phyloP scores from a whole-genome alignment of 2,329 filamentous ascomycete species.

The Paracoccidioides lutzii region DNA sequence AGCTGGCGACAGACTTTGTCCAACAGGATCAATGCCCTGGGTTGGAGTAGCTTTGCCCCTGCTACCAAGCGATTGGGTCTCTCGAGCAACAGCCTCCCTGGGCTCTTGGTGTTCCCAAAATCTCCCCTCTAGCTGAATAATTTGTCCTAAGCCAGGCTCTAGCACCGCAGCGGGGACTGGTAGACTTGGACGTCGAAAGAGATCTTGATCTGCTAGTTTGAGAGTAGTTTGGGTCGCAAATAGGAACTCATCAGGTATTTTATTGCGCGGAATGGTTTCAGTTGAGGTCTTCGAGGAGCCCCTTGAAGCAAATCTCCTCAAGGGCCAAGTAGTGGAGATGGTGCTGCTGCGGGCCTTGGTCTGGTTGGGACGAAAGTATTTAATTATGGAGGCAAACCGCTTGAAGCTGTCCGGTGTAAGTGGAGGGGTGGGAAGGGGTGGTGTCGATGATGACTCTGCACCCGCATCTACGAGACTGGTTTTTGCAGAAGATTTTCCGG shows the following conservation, averaged over 20 bases:
- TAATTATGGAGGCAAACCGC: slow-evolving; percentile 10
- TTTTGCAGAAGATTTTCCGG: background rate
- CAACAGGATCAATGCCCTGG: background rate
- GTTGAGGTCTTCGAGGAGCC: background rate
- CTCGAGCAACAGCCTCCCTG: background rate
- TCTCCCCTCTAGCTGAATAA: background rate
- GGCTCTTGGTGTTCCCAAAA: background rate
- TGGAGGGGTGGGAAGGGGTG: background rate
- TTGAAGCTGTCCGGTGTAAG: slow-evolving; percentile 6
- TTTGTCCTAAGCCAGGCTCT: background rate
- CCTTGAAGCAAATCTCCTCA: background rate
- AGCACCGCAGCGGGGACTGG: slow-evolving; percentile 1
- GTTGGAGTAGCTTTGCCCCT: background rate
- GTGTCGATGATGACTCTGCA: background rate
- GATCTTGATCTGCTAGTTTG: background rate
- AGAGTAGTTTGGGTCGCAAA: background rate
- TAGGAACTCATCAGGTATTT: background rate
- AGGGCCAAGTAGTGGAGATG: slow-evolving; percentile 3
- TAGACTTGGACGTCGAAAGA: background rate
- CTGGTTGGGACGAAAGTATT: slow-evolving; percentile 10
- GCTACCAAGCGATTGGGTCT: background rate
- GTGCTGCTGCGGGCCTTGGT: slow-evolving; percentile 1
- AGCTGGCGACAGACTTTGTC: background rate
- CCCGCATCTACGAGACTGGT: background rate
- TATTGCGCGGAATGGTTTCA: background rate